Base-by-base conservation (phyloP, 129 eudicot species). In the Flaveria robusta region DNA sequence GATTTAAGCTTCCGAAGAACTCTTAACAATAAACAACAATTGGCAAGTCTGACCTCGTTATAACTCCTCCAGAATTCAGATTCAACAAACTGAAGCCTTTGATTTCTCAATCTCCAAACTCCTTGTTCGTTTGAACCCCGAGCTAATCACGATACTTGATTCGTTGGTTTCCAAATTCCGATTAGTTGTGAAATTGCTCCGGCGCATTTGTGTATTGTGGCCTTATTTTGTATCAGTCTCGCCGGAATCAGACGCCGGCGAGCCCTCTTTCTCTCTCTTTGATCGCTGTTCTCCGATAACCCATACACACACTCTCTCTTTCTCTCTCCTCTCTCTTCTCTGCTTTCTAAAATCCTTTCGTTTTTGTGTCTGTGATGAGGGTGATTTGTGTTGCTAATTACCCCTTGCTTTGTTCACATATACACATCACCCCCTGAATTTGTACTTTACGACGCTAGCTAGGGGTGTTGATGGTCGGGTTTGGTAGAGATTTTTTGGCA, bases 221-320 rank as follows among this genome's bases (percentile, higher is more conserved):
- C 54, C 51, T 68, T 64, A 46, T 70, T 69, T 54, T 71, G 41
- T 70, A 37, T 45, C 51, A 6, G 66, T 63, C 34, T 27, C 58
- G 73, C 37, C 83, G 79, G 78, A 86, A 86, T 88, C 76, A 74
- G 84, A 79, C 80, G 73, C 76, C 75, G 79, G 66, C 77, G 87
- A 79, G 62, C 3, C 50, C 27, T 70, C 68, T 74, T 80, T 81
- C 71, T 74, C 83, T 75, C 89, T 80, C 86, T 78, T 86, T 83
- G 93, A 88, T 88, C 91, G 86, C 51, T 77, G 47, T 49, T 26
- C 81, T 74, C 52, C 86, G 82, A 79, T 74, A 78, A 83, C 46
- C 77, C 59, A 58, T 70, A 42, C 68, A 69, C 65, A 70, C 68
- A 6, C 65, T 29, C 65, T 49, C 73, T 73, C 77, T 39, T 8